Conservation (phyloP, 1,139 yeast genomes). For the Ogataea hybrid region DNA sequence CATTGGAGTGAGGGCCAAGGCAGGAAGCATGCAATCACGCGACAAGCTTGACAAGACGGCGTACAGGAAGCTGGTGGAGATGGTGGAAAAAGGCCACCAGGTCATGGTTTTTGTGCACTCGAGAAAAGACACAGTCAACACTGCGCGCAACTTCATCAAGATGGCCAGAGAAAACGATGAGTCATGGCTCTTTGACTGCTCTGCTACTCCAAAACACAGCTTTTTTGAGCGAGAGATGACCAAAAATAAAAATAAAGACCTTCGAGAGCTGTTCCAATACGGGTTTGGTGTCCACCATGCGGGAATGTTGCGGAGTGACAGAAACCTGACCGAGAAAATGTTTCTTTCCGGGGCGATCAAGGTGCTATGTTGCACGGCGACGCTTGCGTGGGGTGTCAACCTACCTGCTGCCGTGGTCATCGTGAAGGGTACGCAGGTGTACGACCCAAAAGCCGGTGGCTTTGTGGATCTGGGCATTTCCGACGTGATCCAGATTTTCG, state of each 20-base stretch:
- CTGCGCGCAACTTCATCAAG: constrained; percentile 70
- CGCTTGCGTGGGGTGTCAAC: constrained; percentile 99
- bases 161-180: constrained; percentile 65
- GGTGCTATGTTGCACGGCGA: constrained; percentile 94
- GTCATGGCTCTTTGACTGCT: constrained; percentile 56
- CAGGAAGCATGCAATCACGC: constrained; percentile 67
- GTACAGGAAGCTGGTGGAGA: constrained; percentile 71
- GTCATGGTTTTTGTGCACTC: constrained; percentile 98
- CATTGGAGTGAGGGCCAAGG: constrained; percentile 84
- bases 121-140: constrained; percentile 85
- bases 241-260: constrained; percentile 73
- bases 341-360: constrained; percentile 83
- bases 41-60: constrained; percentile 76
- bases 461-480: constrained; percentile 91
- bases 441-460: constrained; percentile 94
- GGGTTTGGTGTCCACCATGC: constrained; percentile 98
- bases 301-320: constrained; percentile 89
- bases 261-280: constrained; percentile 71
- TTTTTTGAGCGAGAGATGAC: constrained; percentile 64
- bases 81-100: constrained; percentile 71
- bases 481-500: constrained; percentile 96
- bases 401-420: constrained; percentile 98
- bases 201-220: constrained; percentile 45
- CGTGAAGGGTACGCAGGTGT: constrained; percentile 93
- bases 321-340: constrained; percentile 87